Percentiles rank a stretch among this genome's conserved stretches.
Evolutionary conservation across 2,329 filamentous ascomycete genomes (phyloP).

Genomic region (Aspergillus ochraceus): DNA sequence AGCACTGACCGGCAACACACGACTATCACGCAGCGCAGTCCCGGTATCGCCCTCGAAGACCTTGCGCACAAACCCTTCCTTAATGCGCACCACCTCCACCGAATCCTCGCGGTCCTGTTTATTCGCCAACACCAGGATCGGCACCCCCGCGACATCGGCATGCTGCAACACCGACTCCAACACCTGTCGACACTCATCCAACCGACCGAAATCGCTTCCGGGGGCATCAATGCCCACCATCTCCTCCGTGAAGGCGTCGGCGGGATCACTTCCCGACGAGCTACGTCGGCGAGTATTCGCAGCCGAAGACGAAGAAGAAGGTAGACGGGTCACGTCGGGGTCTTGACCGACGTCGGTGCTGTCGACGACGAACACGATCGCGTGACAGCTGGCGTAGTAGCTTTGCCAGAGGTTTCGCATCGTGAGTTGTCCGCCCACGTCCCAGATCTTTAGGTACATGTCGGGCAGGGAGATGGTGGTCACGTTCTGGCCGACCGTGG

Average conservation of each 20-base stretch:
- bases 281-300: conserved; percentile 24
- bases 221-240: conserved; percentile 37
- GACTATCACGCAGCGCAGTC: conserved; percentile 78
- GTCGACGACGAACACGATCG: conserved; percentile 97
- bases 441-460: conserved; percentile 98
- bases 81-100: conserved; percentile 94
- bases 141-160: conserved; percentile 85
- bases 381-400: conserved; percentile 92
- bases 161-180: conserved; percentile 87
- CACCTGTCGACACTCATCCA: conserved; percentile 87
- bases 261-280: conserved; percentile 13
- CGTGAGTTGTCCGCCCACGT: conserved; percentile 89
- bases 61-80: conserved; percentile 91
- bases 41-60: conserved; percentile 95
- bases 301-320: conserved; percentile 19
- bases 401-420: conserved; percentile 91
- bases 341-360: conserved; percentile 84
- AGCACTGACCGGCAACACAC: conserved; percentile 90
- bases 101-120: conserved; percentile 98
- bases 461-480: conserved; percentile 86
- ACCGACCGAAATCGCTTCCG: conserved; percentile 49
- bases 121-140: conserved; percentile 88
- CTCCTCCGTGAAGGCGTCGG: conserved; percentile 33
- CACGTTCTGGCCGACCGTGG: conserved; percentile 96
- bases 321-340: conserved; percentile 62